These are phyloP conservation scores for Pseudogymnoascus sp. DNA, from an alignment of 2,329 filamentous ascomycete genomes.

Conservation along the genomic window DNA sequence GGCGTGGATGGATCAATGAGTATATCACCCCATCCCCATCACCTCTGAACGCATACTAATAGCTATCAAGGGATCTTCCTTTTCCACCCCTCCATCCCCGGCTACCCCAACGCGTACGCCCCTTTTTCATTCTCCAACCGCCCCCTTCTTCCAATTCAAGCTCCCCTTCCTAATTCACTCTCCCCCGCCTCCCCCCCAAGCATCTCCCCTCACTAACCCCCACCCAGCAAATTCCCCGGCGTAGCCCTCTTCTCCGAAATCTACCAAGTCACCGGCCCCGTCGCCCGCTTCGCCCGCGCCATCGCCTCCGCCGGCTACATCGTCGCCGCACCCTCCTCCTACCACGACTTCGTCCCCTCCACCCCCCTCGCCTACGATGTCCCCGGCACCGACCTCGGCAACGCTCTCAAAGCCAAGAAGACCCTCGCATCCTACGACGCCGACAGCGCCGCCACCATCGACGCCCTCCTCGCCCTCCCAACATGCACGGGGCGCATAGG, in stretches of 20 bases:
- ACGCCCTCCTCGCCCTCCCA: conserved; percentile 60
- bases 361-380: conserved; percentile 79
- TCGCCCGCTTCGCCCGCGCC: conserved; percentile 80
- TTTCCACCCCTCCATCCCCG: conserved; percentile 77
- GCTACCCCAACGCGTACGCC: conserved; percentile 74
- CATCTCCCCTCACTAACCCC: conserved; percentile 12
- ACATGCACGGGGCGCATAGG: conserved; percentile 78
- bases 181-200: not conserved
- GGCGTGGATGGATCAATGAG: conserved; percentile 47
- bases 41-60: conserved; percentile 11
- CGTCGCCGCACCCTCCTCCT: conserved; percentile 80
- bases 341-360: conserved; percentile 86
- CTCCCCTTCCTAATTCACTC: not conserved
- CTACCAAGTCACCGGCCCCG: conserved; percentile 93
- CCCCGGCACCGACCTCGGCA: conserved; percentile 79
- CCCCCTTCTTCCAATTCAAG: no score
- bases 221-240: conserved; percentile 64
- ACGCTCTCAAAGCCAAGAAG: conserved; percentile 79
- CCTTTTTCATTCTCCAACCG: not conserved
- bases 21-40: conserved; percentile 25
- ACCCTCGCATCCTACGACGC: conserved; percentile 80
- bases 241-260: conserved; percentile 90
- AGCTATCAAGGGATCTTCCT: conserved; percentile 65
- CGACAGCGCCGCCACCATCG: conserved; percentile 60
- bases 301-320: conserved; percentile 92